phyloP scores from a whole-genome alignment of 345 rosid species.

The Gossypium rotundifolium region DNA sequence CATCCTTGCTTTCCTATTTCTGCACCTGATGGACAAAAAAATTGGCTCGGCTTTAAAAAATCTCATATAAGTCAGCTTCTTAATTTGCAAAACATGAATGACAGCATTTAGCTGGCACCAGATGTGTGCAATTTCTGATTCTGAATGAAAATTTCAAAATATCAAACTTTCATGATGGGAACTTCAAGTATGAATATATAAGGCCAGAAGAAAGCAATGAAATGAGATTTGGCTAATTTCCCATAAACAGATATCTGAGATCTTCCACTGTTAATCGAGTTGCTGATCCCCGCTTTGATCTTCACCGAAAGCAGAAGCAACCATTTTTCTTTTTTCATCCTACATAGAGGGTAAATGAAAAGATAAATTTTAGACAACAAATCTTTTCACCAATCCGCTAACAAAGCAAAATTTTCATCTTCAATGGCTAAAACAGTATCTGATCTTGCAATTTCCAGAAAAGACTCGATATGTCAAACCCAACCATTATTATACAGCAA shows the following conservation, averaged over 20 bases:
- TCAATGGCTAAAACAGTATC: not conserved
- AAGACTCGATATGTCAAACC: not conserved
- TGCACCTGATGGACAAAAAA: constrained; percentile 37
- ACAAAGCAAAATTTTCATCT: not conserved
- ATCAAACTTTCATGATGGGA: constrained; percentile 9
- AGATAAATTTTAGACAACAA: not conserved
- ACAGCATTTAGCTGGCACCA: constrained; percentile 15
- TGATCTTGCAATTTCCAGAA: not conserved
- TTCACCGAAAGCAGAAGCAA: constrained; percentile 95
- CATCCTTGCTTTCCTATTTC: constrained; percentile 23
- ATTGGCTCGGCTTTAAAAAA: constrained; percentile 21
- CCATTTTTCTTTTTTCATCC: constrained; percentile 94
- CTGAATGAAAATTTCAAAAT: constrained; percentile 26
- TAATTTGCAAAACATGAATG: constrained; percentile 20
- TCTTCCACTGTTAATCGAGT: constrained; percentile 80
- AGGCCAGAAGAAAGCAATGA: not conserved
- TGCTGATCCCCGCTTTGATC: constrained; percentile 68
- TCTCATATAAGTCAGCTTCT: constrained; percentile 15
- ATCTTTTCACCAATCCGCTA: not conserved
- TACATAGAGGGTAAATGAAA: constrained; percentile 18
- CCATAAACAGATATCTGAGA: constrained; percentile 57
- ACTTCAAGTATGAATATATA: not conserved
- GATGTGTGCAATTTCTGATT: constrained; percentile 19
- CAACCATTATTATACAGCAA: not conserved
- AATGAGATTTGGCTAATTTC: constrained; percentile 11